These are phyloP conservation scores for Suhomyces anneliseae DNA, from an alignment of 1,139 yeast species.

Conservation along the genomic window DNA sequence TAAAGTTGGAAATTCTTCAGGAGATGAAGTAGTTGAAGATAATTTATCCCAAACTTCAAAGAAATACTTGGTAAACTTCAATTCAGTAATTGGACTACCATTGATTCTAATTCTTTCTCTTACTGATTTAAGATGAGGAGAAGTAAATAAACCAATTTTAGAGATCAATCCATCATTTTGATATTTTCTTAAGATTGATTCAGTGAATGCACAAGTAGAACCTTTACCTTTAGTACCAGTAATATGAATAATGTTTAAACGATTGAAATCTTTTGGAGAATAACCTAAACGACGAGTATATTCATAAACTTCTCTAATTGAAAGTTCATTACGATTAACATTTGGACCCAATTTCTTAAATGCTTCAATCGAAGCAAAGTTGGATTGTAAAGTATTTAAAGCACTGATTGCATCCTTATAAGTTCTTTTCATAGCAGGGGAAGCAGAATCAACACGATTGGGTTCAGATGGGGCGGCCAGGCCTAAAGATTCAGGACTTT, in stretches of 20 bases:
- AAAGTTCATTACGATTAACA: constrained; percentile 61
- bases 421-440: constrained; percentile 21
- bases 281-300: constrained; percentile 90
- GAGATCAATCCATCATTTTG: constrained; percentile 23
- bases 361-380: constrained; percentile 86
- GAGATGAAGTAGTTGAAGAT: constrained; percentile 57
- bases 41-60: constrained; percentile 91
- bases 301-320: constrained; percentile 86
- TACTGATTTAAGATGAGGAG: constrained; percentile 93
- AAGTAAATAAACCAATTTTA: constrained; percentile 86
- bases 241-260: constrained; percentile 78
- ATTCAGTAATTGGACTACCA: constrained; percentile 81
- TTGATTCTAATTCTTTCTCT: constrained; percentile 88
- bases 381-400: constrained; percentile 85
- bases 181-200: constrained; percentile 74
- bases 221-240: constrained; percentile 99
- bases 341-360: constrained; percentile 66
- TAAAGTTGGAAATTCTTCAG: constrained; percentile 67
- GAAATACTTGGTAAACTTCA: constrained; percentile 80
- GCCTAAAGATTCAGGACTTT: constrained; percentile 3
- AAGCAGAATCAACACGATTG: not conserved
- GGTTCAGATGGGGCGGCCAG: not conserved
- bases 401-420: constrained; percentile 79
- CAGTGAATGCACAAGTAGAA: constrained; percentile 93
- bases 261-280: constrained; percentile 64